phyloP scores from a whole-genome alignment of 345 rosid species.

The Stellera chamaejasme region DNA sequence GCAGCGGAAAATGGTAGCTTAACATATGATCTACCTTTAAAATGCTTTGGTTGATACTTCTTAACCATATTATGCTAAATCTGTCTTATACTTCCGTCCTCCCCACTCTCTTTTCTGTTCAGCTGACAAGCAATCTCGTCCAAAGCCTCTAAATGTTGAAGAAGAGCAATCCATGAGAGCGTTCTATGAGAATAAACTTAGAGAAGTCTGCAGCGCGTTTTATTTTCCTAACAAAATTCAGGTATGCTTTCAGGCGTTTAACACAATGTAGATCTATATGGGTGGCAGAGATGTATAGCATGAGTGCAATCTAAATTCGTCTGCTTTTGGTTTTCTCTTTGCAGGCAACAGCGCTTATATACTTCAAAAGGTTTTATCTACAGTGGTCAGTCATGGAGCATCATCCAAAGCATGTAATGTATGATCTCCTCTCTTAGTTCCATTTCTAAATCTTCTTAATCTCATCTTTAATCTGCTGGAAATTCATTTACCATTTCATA shows the following conservation, averaged over 20 bases:
- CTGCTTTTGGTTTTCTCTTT: constrained; percentile 17
- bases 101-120: constrained; percentile 9
- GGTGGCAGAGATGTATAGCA: neutral
- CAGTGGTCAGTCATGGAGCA: constrained; percentile 99
- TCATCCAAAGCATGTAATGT: constrained; percentile 94
- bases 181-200: constrained; percentile 80
- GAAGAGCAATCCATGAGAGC: constrained; percentile 90
- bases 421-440: constrained; percentile 18
- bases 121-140: constrained; percentile 77
- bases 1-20: constrained; percentile 40
- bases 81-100: constrained; percentile 2
- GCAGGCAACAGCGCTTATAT: constrained; percentile 91
- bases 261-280: neutral
- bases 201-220: constrained; percentile 95
- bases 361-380: constrained; percentile 93
- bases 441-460: neutral
- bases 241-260: constrained; percentile 28
- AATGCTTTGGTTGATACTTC: neutral
- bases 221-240: constrained; percentile 95
- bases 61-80: neutral
- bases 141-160: constrained; percentile 72
- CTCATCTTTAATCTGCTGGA: constrained; percentile 1
- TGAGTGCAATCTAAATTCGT: constrained; percentile 2
- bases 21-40: neutral
- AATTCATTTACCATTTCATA: too few relatives aligned